These are phyloP conservation scores for Acanthamoeba royreba DNA, from an alignment of 208 protist genomes.

Conservation along the genomic window DNA sequence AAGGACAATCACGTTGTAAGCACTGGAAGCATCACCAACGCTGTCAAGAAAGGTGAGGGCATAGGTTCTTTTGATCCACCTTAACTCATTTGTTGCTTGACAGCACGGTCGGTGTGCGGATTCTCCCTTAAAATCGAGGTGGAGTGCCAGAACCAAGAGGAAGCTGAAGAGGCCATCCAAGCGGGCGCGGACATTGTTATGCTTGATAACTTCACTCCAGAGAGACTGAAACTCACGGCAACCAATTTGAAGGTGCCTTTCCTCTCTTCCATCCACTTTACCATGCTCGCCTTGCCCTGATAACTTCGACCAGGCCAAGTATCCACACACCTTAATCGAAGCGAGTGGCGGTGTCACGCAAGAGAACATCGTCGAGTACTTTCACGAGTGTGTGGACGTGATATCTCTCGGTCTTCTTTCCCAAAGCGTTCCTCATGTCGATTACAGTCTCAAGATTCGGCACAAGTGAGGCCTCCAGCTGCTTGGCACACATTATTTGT, in stretches of 20 bases:
- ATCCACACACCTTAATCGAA: slow-evolving; percentile 80
- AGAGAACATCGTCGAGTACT: slow-evolving; percentile 70
- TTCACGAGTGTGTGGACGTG: slow-evolving; percentile 75
- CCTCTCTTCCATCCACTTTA: neutral
- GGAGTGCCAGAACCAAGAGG: slow-evolving; percentile 74
- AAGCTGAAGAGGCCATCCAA: slow-evolving; percentile 74
- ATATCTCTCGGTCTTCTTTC: slow-evolving; percentile 76
- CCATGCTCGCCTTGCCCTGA: too few relatives aligned
- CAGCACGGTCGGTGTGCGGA: slow-evolving; percentile 62
- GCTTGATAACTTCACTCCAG: slow-evolving; percentile 84
- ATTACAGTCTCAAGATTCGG: slow-evolving; percentile 80
- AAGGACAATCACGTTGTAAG: slow-evolving; percentile 89
- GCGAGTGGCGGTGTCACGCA: slow-evolving; percentile 81
- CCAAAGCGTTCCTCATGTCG: slow-evolving; percentile 78
- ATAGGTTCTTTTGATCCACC: too few relatives aligned
- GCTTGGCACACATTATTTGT: too few relatives aligned
- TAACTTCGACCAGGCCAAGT: slow-evolving; percentile 39
- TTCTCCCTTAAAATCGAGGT: slow-evolving; percentile 87
- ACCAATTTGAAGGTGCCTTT: slow-evolving; percentile 66
- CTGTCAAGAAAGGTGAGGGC: slow-evolving; percentile 72
- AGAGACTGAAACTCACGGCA: slow-evolving; percentile 35
- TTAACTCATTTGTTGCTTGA: neutral
- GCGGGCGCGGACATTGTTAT: slow-evolving; percentile 84
- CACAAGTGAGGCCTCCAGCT: too few relatives aligned
- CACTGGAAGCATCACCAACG: slow-evolving; percentile 64